Conservation (phyloP, 148 eudicot species). For the Euryodendron excelsum region DNA sequence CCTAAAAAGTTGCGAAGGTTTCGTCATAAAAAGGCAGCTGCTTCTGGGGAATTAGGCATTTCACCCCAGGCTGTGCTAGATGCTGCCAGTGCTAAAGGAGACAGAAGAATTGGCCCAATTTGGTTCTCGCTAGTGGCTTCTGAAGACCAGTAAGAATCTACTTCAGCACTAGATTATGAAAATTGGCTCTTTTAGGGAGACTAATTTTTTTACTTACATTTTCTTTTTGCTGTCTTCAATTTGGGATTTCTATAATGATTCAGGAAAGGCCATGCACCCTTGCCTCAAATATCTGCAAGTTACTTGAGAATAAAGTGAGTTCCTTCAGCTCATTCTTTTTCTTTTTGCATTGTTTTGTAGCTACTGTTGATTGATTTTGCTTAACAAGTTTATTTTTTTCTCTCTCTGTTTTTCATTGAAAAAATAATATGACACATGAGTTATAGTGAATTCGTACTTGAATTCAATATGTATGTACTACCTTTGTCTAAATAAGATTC, state of each 20-base stretch:
- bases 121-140: conserved; percentile 86
- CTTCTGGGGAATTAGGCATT: conserved; percentile 34
- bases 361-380: conserved; percentile 1
- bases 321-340: not conserved
- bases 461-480: not conserved
- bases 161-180: not conserved
- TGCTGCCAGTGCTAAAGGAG: conserved; percentile 34
- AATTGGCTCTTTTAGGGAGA: not conserved
- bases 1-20: conserved; percentile 50
- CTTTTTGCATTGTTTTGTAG: not conserved
- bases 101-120: conserved; percentile 52
- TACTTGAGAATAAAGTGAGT: conserved; percentile 73
- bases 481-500: not conserved
- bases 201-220: not conserved
- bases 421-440: not conserved
- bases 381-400: conserved; percentile 4
- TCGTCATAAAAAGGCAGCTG: conserved; percentile 36
- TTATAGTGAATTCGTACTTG: not conserved
- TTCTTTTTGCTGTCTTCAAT: conserved; percentile 8
- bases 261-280: conserved; percentile 61
- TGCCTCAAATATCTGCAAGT: conserved; percentile 62
- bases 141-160: conserved; percentile 59
- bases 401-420: not conserved
- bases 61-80: conserved; percentile 49
- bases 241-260: not conserved